These are phyloP conservation scores for Irpex rosettiformis DNA, from an alignment of 1,284 basidiomycete genomes.

Conservation along the genomic window DNA sequence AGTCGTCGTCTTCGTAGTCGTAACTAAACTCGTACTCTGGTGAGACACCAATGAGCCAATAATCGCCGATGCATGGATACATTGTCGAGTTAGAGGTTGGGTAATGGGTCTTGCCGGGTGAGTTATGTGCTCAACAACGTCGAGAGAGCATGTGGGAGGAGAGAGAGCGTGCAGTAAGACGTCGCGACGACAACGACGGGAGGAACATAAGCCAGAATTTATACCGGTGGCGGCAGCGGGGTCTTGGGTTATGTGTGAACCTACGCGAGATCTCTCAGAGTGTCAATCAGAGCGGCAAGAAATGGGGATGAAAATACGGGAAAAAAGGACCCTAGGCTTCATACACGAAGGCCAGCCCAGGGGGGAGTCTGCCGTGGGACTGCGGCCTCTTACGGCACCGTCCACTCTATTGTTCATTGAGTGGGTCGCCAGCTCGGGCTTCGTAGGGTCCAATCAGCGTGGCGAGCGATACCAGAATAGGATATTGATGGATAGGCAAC, in stretches of 20 bases:
- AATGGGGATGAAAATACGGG: neutral
- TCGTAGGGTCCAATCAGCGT: neutral
- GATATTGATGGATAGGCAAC: neutral
- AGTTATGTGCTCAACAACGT: neutral
- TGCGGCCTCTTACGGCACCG: neutral
- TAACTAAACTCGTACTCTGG: neutral
- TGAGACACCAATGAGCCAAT: neutral
- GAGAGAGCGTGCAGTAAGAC: neutral
- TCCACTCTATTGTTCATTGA: neutral
- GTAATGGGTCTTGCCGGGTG: neutral
- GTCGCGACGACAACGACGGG: neutral
- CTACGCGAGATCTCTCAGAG: neutral
- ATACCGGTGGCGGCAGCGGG: neutral
- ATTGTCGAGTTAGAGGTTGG: neutral
- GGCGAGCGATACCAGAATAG: neutral
- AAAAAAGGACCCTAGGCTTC: neutral
- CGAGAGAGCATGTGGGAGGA: neutral
- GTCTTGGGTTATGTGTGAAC: neutral
- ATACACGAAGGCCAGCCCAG: neutral
- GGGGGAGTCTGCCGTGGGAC: neutral
- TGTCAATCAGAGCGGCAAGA: neutral
- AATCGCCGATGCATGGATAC: neutral
- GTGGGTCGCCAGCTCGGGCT: neutral
- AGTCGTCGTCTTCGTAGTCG: constrained; percentile 7
- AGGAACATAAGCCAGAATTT: neutral